Conservation (phyloP, 441 rosid genomes). For the Eugenia klotzschiana region DNA sequence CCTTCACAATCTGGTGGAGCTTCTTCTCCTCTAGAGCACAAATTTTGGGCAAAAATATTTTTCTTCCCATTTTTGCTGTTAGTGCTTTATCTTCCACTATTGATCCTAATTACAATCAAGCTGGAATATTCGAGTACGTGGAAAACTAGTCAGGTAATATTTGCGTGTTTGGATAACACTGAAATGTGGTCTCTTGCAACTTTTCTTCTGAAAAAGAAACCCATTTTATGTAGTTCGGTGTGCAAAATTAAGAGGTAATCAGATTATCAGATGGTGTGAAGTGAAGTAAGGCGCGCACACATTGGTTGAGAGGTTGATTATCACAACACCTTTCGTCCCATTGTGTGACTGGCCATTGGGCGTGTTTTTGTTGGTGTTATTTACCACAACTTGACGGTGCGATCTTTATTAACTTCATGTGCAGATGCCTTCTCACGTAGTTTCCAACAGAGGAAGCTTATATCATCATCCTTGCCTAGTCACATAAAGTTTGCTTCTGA, state of each 20-base stretch:
- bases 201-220: not conserved
- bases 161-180: not conserved
- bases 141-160: not conserved
- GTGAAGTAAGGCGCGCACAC: not conserved
- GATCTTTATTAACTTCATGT: not conserved
- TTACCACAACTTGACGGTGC: not conserved
- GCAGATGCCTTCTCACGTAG: not conserved
- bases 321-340: not conserved
- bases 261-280: not conserved
- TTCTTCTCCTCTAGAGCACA: not conserved
- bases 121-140: not conserved
- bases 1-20: not conserved
- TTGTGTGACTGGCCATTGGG: not conserved
- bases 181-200: not conserved
- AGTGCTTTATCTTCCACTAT: not conserved
- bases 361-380: not conserved
- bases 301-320: not conserved
- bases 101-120: not conserved
- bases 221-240: not conserved
- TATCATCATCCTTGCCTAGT: not conserved
- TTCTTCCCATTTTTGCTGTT: not conserved
- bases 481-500: not conserved
- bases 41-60: not conserved
- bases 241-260: not conserved
- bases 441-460: not conserved